Conservation (phyloP, 305 asterid species). For the Solanum hybrid region DNA sequence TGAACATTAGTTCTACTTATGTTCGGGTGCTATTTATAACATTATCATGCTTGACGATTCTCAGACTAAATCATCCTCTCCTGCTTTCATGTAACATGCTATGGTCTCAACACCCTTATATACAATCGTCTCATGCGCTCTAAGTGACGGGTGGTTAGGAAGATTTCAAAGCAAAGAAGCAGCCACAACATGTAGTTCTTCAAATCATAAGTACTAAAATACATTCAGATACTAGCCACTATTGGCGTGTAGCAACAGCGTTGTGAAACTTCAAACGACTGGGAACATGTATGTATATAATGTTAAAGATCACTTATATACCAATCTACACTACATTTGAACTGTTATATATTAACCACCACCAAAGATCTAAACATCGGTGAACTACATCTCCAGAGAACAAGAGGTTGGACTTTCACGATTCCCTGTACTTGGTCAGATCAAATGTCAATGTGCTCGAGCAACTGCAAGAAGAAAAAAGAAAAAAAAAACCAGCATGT, state of each 20-base stretch:
- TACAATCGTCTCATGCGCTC: neutral
- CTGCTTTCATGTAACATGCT: neutral
- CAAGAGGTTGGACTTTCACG: slow-evolving; percentile 8
- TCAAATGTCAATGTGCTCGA: slow-evolving; percentile 81
- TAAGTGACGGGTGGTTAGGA: neutral
- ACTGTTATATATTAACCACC: neutral
- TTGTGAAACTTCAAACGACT: neutral
- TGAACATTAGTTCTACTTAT: neutral
- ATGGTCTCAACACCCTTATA: neutral
- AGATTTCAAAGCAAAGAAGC: neutral
- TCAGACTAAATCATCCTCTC: neutral
- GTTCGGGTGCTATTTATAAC: neutral
- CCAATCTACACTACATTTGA: neutral
- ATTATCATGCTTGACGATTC: neutral
- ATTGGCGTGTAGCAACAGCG: neutral
- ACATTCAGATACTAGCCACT: neutral
- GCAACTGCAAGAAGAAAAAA: slow-evolving; percentile 42
- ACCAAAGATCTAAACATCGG: neutral
- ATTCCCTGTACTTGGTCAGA: slow-evolving; percentile 68
- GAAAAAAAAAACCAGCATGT: neutral
- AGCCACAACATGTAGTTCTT: neutral
- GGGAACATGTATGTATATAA: neutral
- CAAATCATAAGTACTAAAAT: neutral
- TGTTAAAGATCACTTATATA: neutral
- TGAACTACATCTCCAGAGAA: neutral